These are phyloP conservation scores for Neoconidiobolus thromboides DNA, from an alignment of 371 early-diverging fungal species.

Conservation along the genomic window DNA sequence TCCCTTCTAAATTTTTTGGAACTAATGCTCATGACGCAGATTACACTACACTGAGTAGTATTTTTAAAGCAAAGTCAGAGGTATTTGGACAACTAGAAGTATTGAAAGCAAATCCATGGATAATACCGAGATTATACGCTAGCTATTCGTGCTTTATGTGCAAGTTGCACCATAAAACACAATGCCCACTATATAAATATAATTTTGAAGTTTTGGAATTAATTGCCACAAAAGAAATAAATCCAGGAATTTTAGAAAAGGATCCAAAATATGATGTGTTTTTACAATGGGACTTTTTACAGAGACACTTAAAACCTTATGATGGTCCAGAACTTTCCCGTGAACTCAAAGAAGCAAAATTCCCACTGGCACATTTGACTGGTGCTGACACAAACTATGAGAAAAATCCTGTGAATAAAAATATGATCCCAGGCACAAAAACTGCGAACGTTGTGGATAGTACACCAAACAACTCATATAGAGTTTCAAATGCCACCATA, in stretches of 20 bases:
- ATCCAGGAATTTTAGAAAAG: background rate
- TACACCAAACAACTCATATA: no score
- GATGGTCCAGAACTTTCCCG: conserved; percentile 18
- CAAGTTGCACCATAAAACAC: background rate
- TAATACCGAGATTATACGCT: no score
- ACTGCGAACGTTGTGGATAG: no score
- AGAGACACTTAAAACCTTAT: background rate
- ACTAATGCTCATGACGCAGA: no score
- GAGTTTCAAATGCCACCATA: no score
- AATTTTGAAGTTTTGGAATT: background rate
- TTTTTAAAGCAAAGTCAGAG: background rate
- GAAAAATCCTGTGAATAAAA: no score
- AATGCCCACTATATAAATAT: background rate
- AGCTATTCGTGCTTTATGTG: background rate
- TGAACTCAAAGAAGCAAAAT: conserved; percentile 10
- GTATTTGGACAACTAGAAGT: background rate
- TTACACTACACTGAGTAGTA: background rate
- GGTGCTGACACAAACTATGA: no score
- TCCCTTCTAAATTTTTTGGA: no score
- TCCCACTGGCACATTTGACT: no score
- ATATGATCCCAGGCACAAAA: no score
- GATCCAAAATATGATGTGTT: background rate
- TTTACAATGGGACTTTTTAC: background rate
- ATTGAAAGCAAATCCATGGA: no score
- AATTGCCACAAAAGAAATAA: background rate